Conservation (phyloP, 192 early-diverging fungal genomes). For the Umbelopsis sp. region DNA sequence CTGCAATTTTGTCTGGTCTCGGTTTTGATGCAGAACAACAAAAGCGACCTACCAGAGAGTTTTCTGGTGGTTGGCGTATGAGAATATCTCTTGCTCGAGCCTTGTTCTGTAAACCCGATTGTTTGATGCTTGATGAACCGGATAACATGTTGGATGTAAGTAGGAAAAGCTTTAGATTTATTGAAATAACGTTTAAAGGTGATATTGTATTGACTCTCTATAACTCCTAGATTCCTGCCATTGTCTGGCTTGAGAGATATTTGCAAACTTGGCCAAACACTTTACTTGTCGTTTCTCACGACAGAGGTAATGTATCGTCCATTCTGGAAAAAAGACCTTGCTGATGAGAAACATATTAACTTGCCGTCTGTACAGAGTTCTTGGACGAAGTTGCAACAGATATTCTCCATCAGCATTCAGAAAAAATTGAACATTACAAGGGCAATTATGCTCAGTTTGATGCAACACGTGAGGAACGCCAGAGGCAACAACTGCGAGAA, state of each 20-base stretch:
- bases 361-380: conserved; percentile 62
- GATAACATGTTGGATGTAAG: conserved; percentile 83
- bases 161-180: neutral
- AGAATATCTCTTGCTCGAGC: conserved; percentile 94
- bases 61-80: conserved; percentile 99
- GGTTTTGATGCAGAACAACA: conserved; percentile 85
- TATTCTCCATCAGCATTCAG: conserved; percentile 95
- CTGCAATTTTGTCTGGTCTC: conserved; percentile 91
- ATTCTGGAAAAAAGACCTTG: neutral
- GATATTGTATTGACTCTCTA: neutral
- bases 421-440: conserved; percentile 90
- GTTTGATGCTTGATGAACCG: conserved; percentile 90
- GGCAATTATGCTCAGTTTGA: conserved; percentile 95
- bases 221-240: conserved; percentile 82
- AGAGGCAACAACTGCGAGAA: conserved; percentile 88
- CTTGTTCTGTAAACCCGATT: conserved; percentile 93
- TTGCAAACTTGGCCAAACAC: conserved; percentile 90
- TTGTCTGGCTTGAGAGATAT: conserved; percentile 97
- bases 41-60: conserved; percentile 84
- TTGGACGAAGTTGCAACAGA: conserved; percentile 97
- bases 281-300: conserved; percentile 96
- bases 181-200: neutral
- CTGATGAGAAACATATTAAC: neutral
- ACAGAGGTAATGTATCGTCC: conserved; percentile 59
- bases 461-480: conserved; percentile 86